Percentiles rank a stretch among this genome's conserved stretches.
Conservation (phyloP, 2,329 filamentous ascomycete species). For the Cladophialophora immunda region DNA sequence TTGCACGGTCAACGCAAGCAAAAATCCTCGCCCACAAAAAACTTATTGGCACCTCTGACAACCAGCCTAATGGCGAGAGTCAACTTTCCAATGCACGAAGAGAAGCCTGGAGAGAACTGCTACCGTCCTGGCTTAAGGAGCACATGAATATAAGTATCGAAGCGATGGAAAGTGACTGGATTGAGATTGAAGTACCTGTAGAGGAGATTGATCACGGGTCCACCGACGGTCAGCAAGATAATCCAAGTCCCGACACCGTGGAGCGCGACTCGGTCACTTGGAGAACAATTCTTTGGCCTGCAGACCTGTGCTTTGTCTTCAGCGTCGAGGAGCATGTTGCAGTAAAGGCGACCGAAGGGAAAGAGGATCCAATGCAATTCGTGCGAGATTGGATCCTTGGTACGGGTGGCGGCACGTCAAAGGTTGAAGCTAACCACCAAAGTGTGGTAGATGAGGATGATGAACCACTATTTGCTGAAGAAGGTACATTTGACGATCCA, state of each 20-base stretch:
- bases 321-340: slow-evolving; percentile 37
- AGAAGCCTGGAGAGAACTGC: slow-evolving; percentile 30
- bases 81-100: slow-evolving; percentile 12
- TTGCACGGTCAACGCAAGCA: slow-evolving; percentile 18
- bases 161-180: slow-evolving; percentile 25
- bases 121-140: slow-evolving; percentile 33
- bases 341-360: slow-evolving; percentile 18
- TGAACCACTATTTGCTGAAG: slow-evolving; percentile 38
- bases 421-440: slow-evolving; percentile 6
- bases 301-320: slow-evolving; percentile 53
- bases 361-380: slow-evolving; percentile 53
- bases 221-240: background rate
- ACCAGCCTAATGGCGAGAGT: background rate
- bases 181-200: slow-evolving; percentile 35
- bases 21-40: background rate
- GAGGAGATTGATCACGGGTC: slow-evolving; percentile 20
- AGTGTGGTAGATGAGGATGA: slow-evolving; percentile 29
- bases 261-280: slow-evolving; percentile 46
- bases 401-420: slow-evolving; percentile 23
- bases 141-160: slow-evolving; percentile 19
- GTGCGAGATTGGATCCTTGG: slow-evolving; percentile 52
- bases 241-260: slow-evolving; percentile 37
- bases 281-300: slow-evolving; percentile 56
- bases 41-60: background rate
- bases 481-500: slow-evolving; percentile 38